A percentile compares a stretch with the other conserved stretches of the same genome.
Evolutionary conservation across 2,329 filamentous ascomycete species (phyloP).

Genomic region (Onygena corvina): DNA sequence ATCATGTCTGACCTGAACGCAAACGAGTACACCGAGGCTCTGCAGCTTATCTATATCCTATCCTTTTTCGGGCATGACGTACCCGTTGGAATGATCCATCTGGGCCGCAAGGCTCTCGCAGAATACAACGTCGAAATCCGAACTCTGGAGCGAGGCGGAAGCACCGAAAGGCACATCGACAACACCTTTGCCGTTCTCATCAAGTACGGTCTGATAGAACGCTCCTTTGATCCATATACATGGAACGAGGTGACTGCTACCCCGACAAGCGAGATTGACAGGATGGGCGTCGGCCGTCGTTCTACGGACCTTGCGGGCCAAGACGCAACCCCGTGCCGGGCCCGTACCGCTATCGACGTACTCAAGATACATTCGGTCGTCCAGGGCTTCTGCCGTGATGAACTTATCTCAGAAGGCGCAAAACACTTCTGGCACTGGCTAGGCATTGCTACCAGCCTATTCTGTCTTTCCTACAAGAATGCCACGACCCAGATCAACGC

Average conservation of each 20-base stretch:
- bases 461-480: constrained; percentile 33
- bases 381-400: constrained; percentile 38
- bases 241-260: constrained; percentile 12
- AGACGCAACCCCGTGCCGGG: constrained; percentile 24
- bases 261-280: constrained; percentile 11
- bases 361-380: constrained; percentile 39
- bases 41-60: constrained; percentile 53
- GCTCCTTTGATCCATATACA: constrained; percentile 27
- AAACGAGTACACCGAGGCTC: constrained; percentile 39
- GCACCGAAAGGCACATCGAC: constrained; percentile 30
- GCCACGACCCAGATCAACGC: constrained; percentile 32
- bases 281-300: constrained; percentile 16
- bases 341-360: constrained; percentile 31
- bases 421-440: constrained; percentile 35
- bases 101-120: constrained; percentile 36
- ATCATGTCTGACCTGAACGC: constrained; percentile 38
- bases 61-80: constrained; percentile 54
- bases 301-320: constrained; percentile 18
- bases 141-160: constrained; percentile 19
- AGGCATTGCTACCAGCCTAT: constrained; percentile 30
- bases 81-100: constrained; percentile 52
- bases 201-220: constrained; percentile 35
- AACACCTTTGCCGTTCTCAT: constrained; percentile 37
- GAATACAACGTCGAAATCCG: constrained; percentile 21
- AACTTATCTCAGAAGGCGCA: constrained; percentile 28